A percentile compares a stretch with the other conserved stretches of the same genome.
These are phyloP conservation scores for Rhododendron ovatum DNA, from an alignment of 148 eudicot species.

Conservation along the genomic window DNA sequence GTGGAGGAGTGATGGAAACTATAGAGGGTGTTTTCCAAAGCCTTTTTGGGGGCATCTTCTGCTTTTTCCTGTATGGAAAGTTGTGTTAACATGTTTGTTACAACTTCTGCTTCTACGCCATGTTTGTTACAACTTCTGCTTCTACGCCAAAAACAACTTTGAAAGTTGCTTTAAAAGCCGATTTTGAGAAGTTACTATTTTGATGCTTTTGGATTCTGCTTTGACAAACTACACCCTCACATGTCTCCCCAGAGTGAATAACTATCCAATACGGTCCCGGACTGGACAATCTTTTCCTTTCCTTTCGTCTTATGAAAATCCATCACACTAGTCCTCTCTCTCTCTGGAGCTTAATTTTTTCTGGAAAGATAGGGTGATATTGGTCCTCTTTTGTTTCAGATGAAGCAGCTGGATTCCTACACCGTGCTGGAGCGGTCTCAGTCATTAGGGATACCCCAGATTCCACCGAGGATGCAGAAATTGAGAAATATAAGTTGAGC, in stretches of 20 bases:
- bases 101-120: not conserved
- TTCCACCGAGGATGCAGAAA: slow-evolving; percentile 46
- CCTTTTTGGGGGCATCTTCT: not conserved
- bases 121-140: not conserved
- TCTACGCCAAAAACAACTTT: not conserved
- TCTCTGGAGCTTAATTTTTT: not conserved
- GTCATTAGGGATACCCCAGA: slow-evolving; percentile 54
- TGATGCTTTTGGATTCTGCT: not conserved
- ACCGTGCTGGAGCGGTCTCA: slow-evolving; percentile 60
- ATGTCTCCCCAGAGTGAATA: not conserved
- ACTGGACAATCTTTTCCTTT: not conserved
- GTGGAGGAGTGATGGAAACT: not conserved
- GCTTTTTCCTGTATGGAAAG: not conserved
- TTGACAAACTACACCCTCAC: not conserved
- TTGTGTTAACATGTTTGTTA: not conserved
- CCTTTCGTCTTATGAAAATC: not conserved
- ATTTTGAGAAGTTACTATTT: not conserved
- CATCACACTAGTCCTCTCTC: not conserved
- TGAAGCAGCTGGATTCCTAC: slow-evolving; percentile 53
- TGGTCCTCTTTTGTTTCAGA: slow-evolving; percentile 35
- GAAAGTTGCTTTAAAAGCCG: not conserved
- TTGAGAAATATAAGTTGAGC: slow-evolving; percentile 44
- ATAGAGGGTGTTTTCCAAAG: not conserved
- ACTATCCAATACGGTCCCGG: not conserved
- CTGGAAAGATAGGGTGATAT: not conserved